Evolutionary conservation across 2,329 filamentous ascomycete genomes (phyloP).

Genomic region (Epichloe scottii): DNA sequence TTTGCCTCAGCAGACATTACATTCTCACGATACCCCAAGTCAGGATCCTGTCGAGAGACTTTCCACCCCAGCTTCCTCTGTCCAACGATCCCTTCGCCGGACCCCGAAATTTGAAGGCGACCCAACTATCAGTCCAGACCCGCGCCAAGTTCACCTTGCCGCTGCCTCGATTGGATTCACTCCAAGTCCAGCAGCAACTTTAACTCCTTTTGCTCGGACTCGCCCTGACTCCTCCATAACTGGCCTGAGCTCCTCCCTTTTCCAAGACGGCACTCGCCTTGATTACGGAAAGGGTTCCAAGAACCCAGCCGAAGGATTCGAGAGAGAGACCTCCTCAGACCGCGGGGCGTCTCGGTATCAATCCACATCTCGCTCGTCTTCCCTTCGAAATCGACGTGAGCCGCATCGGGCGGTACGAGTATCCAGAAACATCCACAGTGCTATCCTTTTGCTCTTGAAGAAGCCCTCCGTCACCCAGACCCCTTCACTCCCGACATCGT

Average conservation of each 20-base stretch:
- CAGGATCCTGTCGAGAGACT: slow-evolving; percentile 22
- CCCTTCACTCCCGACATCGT: slow-evolving; percentile 71
- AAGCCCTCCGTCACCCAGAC: slow-evolving; percentile 72
- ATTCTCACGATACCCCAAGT: not conserved
- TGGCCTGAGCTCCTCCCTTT: slow-evolving; percentile 28
- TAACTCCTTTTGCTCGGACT: slow-evolving; percentile 10
- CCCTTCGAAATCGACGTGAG: slow-evolving; percentile 21
- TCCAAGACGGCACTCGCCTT: slow-evolving; percentile 13
- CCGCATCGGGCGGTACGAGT: slow-evolving; percentile 47
- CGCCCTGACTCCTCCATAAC: slow-evolving; percentile 16
- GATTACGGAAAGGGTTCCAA: slow-evolving; percentile 30
- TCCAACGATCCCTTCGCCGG: slow-evolving; percentile 34
- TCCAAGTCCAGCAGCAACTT: slow-evolving; percentile 19
- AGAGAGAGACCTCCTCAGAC: slow-evolving; percentile 24
- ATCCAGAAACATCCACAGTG: slow-evolving; percentile 74
- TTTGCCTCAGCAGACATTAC: slow-evolving; percentile 6
- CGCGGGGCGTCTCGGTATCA: slow-evolving; percentile 14
- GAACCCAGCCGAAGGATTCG: slow-evolving; percentile 33
- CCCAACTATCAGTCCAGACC: slow-evolving; percentile 30
- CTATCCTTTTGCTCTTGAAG: slow-evolving; percentile 89
- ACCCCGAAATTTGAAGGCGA: slow-evolving; percentile 37
- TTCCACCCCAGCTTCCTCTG: slow-evolving; percentile 32
- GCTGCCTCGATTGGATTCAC: slow-evolving; percentile 36
- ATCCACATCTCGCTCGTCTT: slow-evolving; percentile 16
- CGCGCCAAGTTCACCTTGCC: slow-evolving; percentile 31